A percentile compares a stretch with the other conserved stretches of the same genome.
Conservation (phyloP, 805 yeast genomes). For the Zygosaccharomyces kombuchaensis region DNA sequence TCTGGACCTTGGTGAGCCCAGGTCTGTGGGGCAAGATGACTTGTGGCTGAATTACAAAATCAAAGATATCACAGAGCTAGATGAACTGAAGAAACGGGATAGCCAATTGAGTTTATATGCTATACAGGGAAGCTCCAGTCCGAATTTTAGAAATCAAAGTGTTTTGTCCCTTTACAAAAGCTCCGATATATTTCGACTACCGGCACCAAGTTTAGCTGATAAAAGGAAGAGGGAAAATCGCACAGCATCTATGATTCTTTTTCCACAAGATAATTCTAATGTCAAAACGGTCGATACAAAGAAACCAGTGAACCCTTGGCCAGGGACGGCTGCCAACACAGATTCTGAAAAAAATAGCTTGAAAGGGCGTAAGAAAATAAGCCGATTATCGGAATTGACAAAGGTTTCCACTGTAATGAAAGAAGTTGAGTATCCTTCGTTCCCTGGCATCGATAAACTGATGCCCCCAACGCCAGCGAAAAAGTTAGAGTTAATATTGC, state of each 20-base stretch:
- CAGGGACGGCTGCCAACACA: constrained; percentile 14
- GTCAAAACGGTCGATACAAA: constrained; percentile 7
- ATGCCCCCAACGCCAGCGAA: constrained; percentile 68
- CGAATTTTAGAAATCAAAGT: constrained; percentile 31
- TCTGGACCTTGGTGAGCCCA: constrained; percentile 19
- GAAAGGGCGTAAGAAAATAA: constrained; percentile 7
- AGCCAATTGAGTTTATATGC: constrained; percentile 33
- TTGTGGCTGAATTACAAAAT: constrained; percentile 26
- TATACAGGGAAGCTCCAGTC: constrained; percentile 28
- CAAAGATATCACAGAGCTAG: constrained; percentile 22
- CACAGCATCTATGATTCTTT: constrained; percentile 32
- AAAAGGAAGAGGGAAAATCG: constrained; percentile 12
- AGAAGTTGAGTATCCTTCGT: constrained; percentile 43
- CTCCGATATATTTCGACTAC: constrained; percentile 21
- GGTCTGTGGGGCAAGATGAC: constrained; percentile 8
- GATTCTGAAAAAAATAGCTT: background rate
- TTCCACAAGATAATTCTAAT: constrained; percentile 28
- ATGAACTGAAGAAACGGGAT: constrained; percentile 15
- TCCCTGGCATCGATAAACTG: constrained; percentile 41
- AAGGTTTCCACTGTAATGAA: constrained; percentile 26
- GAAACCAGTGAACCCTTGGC: constrained; percentile 6
- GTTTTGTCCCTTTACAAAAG: constrained; percentile 30
- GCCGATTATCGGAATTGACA: constrained; percentile 20
- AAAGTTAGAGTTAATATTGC: constrained; percentile 46
- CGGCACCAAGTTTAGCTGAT: constrained; percentile 7